A percentile compares a stretch with the other conserved stretches of the same genome.
These are phyloP conservation scores for Cutaneotrichosporon dermatis DNA, from an alignment of 1,284 basidiomycete species.

Conservation along the genomic window DNA sequence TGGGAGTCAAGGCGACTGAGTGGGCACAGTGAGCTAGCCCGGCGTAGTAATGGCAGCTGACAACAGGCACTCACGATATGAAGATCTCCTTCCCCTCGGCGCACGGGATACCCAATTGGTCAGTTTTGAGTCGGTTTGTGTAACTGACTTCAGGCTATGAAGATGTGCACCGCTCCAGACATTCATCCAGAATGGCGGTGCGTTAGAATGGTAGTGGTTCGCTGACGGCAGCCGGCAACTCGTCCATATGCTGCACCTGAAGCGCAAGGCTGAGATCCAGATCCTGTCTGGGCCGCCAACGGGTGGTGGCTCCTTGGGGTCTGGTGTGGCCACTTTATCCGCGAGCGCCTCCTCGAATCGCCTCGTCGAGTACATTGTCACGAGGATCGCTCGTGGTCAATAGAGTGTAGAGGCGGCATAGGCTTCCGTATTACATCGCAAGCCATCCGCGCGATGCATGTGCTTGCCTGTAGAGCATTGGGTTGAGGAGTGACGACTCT, in stretches of 20 bases:
- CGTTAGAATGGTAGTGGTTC: neutral
- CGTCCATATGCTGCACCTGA: slow-evolving; percentile 66
- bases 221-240: slow-evolving; percentile 60
- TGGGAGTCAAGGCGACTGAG: slow-evolving; percentile 71
- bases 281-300: slow-evolving; percentile 51
- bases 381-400: neutral
- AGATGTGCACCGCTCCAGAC: slow-evolving; percentile 2
- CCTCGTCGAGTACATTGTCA: slow-evolving; percentile 20
- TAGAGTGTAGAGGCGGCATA: no score
- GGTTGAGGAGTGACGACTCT: no score
- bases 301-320: no score
- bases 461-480: no score
- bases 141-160: slow-evolving; percentile 8
- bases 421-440: no score
- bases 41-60: neutral
- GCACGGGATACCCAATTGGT: slow-evolving; percentile 68
- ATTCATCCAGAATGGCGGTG: slow-evolving; percentile 15
- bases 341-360: neutral
- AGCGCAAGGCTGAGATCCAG: slow-evolving; percentile 85
- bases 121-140: slow-evolving; percentile 1
- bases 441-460: no score
- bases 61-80: slow-evolving; percentile 55
- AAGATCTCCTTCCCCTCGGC: slow-evolving; percentile 65
- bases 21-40: slow-evolving; percentile 34
- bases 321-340: no score